These are phyloP conservation scores for Cenchrus purpureus DNA, from an alignment of 176 grass and related monocot species.

Conservation along the genomic window DNA sequence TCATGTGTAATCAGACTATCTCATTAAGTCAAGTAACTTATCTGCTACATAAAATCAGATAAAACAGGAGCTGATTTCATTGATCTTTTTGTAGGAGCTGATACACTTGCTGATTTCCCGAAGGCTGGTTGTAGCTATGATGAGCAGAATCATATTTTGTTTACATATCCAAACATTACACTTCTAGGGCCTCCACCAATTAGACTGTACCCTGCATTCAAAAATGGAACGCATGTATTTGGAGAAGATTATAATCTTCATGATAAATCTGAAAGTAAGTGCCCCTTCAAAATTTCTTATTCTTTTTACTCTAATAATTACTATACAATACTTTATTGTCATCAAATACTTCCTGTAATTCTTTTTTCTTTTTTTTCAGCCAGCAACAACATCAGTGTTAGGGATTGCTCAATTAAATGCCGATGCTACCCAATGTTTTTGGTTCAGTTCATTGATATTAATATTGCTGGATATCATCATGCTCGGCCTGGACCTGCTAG, in stretches of 20 bases:
- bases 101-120: constrained; percentile 32
- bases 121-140: constrained; percentile 1
- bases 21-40: too few species aligned
- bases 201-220: constrained; percentile 15
- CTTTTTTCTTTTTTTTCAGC: constrained; percentile 11
- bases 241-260: constrained; percentile 12
- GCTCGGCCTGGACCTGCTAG: neutral
- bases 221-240: neutral
- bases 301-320: neutral
- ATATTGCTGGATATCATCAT: constrained; percentile 25
- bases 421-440: neutral
- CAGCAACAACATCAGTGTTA: neutral
- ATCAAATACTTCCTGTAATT: neutral
- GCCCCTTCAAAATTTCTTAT: neutral
- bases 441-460: neutral
- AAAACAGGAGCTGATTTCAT: neutral
- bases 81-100: too few species aligned
- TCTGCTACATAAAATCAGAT: too few species aligned
- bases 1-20: too few species aligned
- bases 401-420: constrained; percentile 29
- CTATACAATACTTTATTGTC: neutral
- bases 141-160: neutral
- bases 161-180: neutral
- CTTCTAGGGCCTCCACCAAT: constrained; percentile 2
- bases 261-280: constrained; percentile 34